Evolutionary conservation across 75 land plant species (phyloP).

Genomic region (Sequoiadendron giganteum): DNA sequence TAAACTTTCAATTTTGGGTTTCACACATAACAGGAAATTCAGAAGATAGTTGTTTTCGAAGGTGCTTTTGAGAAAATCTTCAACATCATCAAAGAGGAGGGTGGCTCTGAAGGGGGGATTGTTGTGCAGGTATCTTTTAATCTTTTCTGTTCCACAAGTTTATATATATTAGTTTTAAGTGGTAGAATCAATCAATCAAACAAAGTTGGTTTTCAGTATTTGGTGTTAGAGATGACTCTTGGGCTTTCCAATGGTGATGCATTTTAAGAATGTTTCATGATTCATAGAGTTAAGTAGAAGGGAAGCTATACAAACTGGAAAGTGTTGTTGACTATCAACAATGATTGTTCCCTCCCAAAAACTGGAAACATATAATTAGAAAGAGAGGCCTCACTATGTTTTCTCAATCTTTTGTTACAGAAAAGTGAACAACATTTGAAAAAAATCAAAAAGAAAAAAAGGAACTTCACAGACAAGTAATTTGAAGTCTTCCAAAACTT

Average conservation of each 20-base stretch:
- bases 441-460: no score
- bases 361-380: no score
- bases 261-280: background rate
- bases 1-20: background rate
- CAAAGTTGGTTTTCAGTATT: background rate
- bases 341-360: no score
- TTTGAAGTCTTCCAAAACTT: no score
- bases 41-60: slow-evolving; percentile 98
- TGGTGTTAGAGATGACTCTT: background rate
- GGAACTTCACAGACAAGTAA: no score
- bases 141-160: background rate
- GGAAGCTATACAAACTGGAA: no score
- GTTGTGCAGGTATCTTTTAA: slow-evolving; percentile 86
- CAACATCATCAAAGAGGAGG: slow-evolving; percentile 95
- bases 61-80: slow-evolving; percentile 98
- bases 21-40: slow-evolving; percentile 74
- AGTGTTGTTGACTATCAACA: no score
- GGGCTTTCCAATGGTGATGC: background rate
- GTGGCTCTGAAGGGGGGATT: slow-evolving; percentile 97
- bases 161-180: background rate
- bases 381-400: no score
- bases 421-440: no score
- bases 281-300: no score
- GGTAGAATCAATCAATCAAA: background rate
- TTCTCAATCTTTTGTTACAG: no score